Evolutionary conservation across 176 grass and related monocot genomes (phyloP), one percentile per base, ranked within the genome.

Genomic region (Avena sativa): DNA sequence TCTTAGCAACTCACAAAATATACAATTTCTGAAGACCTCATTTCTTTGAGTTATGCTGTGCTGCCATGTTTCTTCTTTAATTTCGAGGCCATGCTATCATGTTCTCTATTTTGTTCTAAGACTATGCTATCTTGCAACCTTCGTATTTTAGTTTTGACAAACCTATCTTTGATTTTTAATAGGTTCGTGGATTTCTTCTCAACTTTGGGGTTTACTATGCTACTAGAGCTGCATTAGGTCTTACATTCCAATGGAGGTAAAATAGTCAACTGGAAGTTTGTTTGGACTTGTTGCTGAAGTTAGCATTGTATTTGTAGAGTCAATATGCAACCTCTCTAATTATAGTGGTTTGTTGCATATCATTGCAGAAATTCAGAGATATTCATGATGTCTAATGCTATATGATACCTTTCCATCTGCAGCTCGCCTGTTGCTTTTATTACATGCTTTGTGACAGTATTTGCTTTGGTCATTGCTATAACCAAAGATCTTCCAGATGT

Each of bases 191-290:
- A 62, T 99, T 99, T 88, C 93, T 99, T 88, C 93, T 99, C 64
- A 99, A 99, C 82, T 99, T 96, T 94, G 97, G 97, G 47, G 97
- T 99, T 48, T 99, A 99, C 88, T 99, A 99, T 93, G 97, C 97
- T 61, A 99, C 97, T 83, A 96, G 91, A 89, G 92, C 92, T 83
- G 92, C 97, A 74, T 75, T 99, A 63, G 97, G 94, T 83, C 94
- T 96, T 85, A 66, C 97, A 85, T 99, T 99, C 84, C 94, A 88
- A 73, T 99, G 97, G 94, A 99, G 97, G 97, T 99, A 99, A 58
- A 80, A 82, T 72, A 78, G 59, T 89, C 13, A 15, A 15, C 21
- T 50, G 69, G 55, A 87, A 57, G 20, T 84, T 75, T 43, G 3
- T 76, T 19, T 86, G 20, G 49, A 58, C 51, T 17, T 81, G 13